Evolutionary conservation across 2,329 filamentous ascomycete genomes (phyloP).

Genomic region (Fusarium verticillioides): DNA sequence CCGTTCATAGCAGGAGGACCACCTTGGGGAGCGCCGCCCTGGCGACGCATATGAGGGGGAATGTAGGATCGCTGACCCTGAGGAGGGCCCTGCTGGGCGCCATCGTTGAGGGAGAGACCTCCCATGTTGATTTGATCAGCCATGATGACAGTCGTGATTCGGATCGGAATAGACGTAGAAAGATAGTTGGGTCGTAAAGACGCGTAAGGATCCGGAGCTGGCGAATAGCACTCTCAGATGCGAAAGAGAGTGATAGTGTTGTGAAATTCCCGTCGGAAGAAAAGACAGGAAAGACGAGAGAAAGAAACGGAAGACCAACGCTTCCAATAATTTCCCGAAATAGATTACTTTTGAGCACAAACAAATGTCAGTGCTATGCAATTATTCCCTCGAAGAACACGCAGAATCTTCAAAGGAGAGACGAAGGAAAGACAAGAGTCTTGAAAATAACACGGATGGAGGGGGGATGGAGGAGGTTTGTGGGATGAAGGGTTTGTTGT

Average conservation of each 20-base stretch:
- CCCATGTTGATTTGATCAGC: conserved; percentile 87
- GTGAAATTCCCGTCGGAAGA: conserved; percentile 46
- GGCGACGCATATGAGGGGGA: conserved; percentile 79
- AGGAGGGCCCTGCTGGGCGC: conserved; percentile 44
- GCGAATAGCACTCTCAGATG: conserved; percentile 44
- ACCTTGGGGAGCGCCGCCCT: conserved; percentile 45
- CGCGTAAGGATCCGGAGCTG: conserved; percentile 32
- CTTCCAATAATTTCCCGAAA: conserved; percentile 49
- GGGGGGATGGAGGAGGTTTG: conserved; percentile 46
- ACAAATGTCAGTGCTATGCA: conserved; percentile 47
- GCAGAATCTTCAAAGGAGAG: conserved; percentile 60
- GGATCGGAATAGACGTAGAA: conserved; percentile 34
- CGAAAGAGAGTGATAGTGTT: conserved; percentile 40
- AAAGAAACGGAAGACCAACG: conserved; percentile 50
- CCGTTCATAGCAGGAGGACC: conserved; percentile 30
- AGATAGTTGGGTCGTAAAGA: conserved; percentile 37
- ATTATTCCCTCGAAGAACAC: conserved; percentile 56
- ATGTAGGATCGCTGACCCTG: conserved; percentile 75
- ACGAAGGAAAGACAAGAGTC: conserved; percentile 55
- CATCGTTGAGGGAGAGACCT: conserved; percentile 72
- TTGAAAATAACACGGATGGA: conserved; percentile 47
- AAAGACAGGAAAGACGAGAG: conserved; percentile 47
- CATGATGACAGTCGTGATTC: conserved; percentile 65
- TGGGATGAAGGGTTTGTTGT: conserved; percentile 49
- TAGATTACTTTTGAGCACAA: conserved; percentile 49